Conservation (phyloP, 1,284 basidiomycete species). For the Tilletiaria anomala region DNA sequence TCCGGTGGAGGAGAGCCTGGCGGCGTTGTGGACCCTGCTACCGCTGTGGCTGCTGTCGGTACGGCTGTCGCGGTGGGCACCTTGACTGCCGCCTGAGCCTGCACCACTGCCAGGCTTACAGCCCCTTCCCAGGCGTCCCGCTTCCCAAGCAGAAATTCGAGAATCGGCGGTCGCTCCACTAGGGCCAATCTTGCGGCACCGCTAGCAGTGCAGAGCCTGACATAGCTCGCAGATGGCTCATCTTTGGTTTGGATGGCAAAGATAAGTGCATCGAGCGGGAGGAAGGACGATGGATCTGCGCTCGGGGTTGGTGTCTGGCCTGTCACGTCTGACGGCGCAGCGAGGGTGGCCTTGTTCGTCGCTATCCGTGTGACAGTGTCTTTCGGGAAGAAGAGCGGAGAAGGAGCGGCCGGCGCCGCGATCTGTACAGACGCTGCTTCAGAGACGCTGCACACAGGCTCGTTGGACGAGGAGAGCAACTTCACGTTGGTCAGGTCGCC, state of each 20-base stretch:
- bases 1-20: conserved; percentile 3
- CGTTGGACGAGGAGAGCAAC: background rate
- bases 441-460: background rate
- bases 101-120: conserved; percentile 3
- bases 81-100: background rate
- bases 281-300: conserved; percentile 16
- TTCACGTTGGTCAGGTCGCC: background rate
- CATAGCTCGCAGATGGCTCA: conserved; percentile 28
- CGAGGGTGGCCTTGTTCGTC: conserved; percentile 5
- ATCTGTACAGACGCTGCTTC: background rate
- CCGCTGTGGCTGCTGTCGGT: conserved; percentile 4
- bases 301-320: conserved; percentile 7
- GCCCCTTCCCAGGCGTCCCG: conserved; percentile 24
- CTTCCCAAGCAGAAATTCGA: conserved; percentile 29
- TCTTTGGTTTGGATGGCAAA: conserved; percentile 25
- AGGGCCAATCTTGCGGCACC: conserved; percentile 23
- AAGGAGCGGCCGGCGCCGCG: background rate
- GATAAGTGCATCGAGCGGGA: conserved; percentile 24
- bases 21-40: conserved; percentile 3
- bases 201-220: conserved; percentile 22
- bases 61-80: background rate
- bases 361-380: conserved; percentile 11
- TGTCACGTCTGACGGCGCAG: conserved; percentile 8
- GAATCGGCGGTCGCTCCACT: conserved; percentile 22
- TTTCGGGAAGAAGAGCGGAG: background rate